Evolutionary conservation across 1,284 basidiomycete genomes (phyloP).

Genomic region (Xerocomus nothofagi): DNA sequence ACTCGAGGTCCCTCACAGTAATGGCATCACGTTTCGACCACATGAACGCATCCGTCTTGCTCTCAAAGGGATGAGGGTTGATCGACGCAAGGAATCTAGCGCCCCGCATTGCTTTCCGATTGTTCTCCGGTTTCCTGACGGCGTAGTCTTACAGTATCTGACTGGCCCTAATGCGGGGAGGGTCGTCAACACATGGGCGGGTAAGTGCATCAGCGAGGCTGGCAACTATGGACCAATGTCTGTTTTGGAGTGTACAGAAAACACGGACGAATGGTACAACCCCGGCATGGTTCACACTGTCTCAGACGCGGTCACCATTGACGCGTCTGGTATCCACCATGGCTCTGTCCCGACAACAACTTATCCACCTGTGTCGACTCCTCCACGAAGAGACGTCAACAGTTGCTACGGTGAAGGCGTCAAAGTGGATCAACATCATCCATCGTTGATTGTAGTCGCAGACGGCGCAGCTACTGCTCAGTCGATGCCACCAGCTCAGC

Average conservation of each 20-base stretch:
- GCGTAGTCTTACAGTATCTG: slow-evolving; percentile 41
- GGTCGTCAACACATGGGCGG: slow-evolving; percentile 41
- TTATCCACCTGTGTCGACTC: not conserved
- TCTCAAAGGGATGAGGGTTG: slow-evolving; percentile 41
- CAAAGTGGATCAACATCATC: not conserved
- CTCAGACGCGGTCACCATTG: slow-evolving; percentile 9
- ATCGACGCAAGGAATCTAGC: slow-evolving; percentile 26
- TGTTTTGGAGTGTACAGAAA: slow-evolving; percentile 8
- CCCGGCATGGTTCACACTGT: slow-evolving; percentile 17
- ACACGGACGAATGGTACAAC: slow-evolving; percentile 32
- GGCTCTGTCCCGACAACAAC: not conserved
- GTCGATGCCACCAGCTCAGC: not conserved
- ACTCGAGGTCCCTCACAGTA: slow-evolving; percentile 36
- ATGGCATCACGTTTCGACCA: slow-evolving; percentile 36
- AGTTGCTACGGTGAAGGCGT: not conserved
- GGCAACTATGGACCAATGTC: not conserved
- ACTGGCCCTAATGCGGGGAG: slow-evolving; percentile 26
- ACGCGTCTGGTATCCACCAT: slow-evolving; percentile 4
- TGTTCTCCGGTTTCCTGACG: slow-evolving; percentile 39
- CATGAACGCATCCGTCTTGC: slow-evolving; percentile 42
- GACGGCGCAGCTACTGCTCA: not conserved
- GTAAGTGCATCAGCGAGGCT: slow-evolving; percentile 29
- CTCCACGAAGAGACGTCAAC: not conserved
- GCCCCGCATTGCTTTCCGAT: slow-evolving; percentile 37
- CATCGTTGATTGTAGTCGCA: not conserved